Evolutionary conservation across 352 stramenopile species (phyloP).

Genomic region (Pythium aphanidermatum): DNA sequence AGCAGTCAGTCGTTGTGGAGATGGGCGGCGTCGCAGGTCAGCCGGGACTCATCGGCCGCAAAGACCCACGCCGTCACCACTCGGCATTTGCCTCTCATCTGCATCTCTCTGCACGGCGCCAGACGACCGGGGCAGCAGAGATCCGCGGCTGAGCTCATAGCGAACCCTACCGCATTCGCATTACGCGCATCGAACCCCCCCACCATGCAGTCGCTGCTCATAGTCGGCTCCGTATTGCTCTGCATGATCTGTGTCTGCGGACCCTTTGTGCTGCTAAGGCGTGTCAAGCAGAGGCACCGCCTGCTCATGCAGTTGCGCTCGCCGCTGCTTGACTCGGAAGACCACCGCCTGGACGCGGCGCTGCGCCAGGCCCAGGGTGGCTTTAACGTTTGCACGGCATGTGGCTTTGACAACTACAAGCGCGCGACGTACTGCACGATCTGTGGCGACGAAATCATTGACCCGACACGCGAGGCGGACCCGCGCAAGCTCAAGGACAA

Average conservation of each 20-base stretch:
- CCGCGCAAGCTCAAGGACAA: slow-evolving; percentile 12
- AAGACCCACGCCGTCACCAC: too few species aligned
- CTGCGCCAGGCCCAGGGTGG: slow-evolving; percentile 14
- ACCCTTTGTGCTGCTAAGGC: slow-evolving; percentile 12
- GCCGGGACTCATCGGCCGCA: too few species aligned
- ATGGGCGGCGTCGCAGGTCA: too few species aligned
- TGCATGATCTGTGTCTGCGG: slow-evolving; percentile 11
- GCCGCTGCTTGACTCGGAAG: slow-evolving; percentile 12
- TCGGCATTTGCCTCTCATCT: too few species aligned
- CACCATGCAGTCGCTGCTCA: slow-evolving; percentile 16
- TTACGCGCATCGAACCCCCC: too few species aligned
- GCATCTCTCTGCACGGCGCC: too few species aligned
- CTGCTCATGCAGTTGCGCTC: slow-evolving; percentile 4
- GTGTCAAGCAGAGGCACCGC: slow-evolving; percentile 11
- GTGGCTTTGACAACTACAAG: slow-evolving; percentile 28
- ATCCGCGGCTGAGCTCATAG: too few species aligned
- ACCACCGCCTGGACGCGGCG: slow-evolving; percentile 19
- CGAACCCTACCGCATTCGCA: too few species aligned
- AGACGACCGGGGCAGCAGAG: too few species aligned
- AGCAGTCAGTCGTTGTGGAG: too few species aligned
- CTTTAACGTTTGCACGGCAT: slow-evolving; percentile 20
- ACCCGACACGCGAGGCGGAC: slow-evolving; percentile 11
- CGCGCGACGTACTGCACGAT: slow-evolving; percentile 18
- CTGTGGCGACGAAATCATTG: slow-evolving; percentile 18
- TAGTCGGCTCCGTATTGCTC: slow-evolving; percentile 4